Evolutionary conservation across 2,329 filamentous ascomycete genomes (phyloP), one percentile per base, ranked within the genome.

Genomic region (Podosphaera aphanis): DNA sequence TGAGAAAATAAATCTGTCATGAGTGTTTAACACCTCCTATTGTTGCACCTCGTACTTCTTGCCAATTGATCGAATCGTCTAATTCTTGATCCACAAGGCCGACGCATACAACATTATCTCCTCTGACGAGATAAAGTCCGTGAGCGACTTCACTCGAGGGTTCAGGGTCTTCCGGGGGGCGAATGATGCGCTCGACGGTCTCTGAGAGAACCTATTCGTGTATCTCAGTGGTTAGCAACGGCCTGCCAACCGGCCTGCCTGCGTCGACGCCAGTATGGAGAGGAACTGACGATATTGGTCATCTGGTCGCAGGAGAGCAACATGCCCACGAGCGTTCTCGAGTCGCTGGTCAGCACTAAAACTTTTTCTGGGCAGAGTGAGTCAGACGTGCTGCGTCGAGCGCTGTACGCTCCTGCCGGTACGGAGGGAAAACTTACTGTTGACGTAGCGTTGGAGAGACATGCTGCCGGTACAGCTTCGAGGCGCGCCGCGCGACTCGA

Each of bases 31-130:
- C 86, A 45, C 76, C 77, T 48, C 83, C 83, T 56, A 95, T 80
- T 25, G 80, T 75, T 48, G 78, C 75, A 3, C 88, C 88, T 59
- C 81, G 79, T 35, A 98, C 90, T 61, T 92, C 78, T 18, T 71
- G 70, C 90, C 90, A 98, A 64, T 94, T 79, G 59, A 98, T 95
- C 55, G 79, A 85, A 35, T 70, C 72, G 63, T 98, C 90, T 48
- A 95, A 66, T 54, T 81, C 72, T 62, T 93, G 86, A 61, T 98
- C 85, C 27, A 98, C 78, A 47, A 92, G 67, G 2, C 90, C 90
- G 48, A 90, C 82, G 15, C 92, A 70, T 50, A 85, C 86, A 42
- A 98, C 88, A 58, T 92, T 94, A 61, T 98, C 90, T 45, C 90
- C 90, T 49, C 90, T 74, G 47, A 98, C 82, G 48, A 98, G 71